Evolutionary conservation across 2,329 filamentous ascomycete species (phyloP), one percentile per base, ranked within the genome.

Genomic region (Colletotrichum nymphaeae): DNA sequence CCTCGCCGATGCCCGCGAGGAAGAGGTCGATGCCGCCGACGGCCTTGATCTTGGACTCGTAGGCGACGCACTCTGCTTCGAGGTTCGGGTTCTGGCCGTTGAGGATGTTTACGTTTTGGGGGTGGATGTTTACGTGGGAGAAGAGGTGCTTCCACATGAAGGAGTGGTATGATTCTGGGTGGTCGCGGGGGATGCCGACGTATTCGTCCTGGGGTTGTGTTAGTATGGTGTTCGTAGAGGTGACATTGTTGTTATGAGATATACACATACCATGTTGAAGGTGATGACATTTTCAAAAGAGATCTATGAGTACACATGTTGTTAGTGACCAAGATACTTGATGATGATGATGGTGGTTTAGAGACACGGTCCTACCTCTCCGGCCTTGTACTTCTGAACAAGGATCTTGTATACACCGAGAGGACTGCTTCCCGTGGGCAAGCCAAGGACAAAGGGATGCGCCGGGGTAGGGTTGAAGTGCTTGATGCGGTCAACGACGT

Each of bases 61-160:
- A 97, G 58, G 90, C 89, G 58, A 93, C 89, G 79, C 94, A 96
- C 83, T 97, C 94, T 53, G 90, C 91, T 76, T 92, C 91, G 2
- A 95, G 89, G 79, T 94, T 93, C 16, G 89, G 84, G 0, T 94
- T 93, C 80, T 95, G 96, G 78, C 94, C 94, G 80, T 96, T 91
- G 52, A 96, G 89, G 78, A 97, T 95, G 84, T 97, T 92, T 80
- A 97, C 94, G 81, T 96, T 95, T 79, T 89, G 88, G 5, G 94
- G 94, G 76, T 92, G 89, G 77, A 97, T 92, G 80, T 97, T 94
- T 78, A 97, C 92, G 77, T 91, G 94, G 56, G 93, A 94, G 87
- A 97, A 97, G 87, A 97, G 95, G 84, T 97, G 89, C 84, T 93
- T 94, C 89, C 95, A 97, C 94, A 97, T 97, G 86, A 97, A 97